Evolutionary conservation across 495 filamentous ascomycete genomes (phyloP), one percentile per base, ranked within the genome.

Genomic region (Neurospora sp.): DNA sequence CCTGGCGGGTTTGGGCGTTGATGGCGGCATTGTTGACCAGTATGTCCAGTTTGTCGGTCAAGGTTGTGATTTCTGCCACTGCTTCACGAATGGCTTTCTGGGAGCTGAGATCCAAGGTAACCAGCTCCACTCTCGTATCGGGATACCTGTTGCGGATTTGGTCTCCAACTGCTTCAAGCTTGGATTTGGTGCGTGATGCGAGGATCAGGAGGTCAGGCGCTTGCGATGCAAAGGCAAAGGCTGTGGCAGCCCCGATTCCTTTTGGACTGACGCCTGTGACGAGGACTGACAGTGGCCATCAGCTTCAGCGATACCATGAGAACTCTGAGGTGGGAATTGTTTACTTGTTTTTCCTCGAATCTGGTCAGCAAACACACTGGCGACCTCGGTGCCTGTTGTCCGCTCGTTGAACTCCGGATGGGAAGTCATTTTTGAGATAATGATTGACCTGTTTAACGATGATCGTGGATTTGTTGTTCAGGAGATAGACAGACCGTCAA

Each of bases 1-100:
- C 79, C 69, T 74, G 77, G 20, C 78, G 76, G 0, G 79, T 78
- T 1, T 81, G 80, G 4, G 79, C 76, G 65, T 76, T 77, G 41
- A 80, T 76, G 20, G 84, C 86, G 8, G 87, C 87, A 69, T 89
- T 90, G 77, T 90, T 90, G 71, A 89, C 77, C 7, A 90, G 77
- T 1, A 85, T 83, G 77, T 90, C 88, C 0, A 90, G 72, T 40
- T 75, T 79, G 45, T 81, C 78, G n/a, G 83, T 84, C 31, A 85
- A 61, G 16, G 73, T 39, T 7, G 70, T 69, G 6, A 88, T 79
- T 27, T 83, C 78, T 9, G 74, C 74, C 12, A 83, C 86, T 3
- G 86, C 86, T 38, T 78, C 71, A 22, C 81, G 82, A 40, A 87
- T 78, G 1, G 82, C 76, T 17, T 77, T 71, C 44, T 87, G 85